These are phyloP conservation scores for Nakaseomyces delphensis DNA, from an alignment of 1,139 yeast species.

Conservation along the genomic window DNA sequence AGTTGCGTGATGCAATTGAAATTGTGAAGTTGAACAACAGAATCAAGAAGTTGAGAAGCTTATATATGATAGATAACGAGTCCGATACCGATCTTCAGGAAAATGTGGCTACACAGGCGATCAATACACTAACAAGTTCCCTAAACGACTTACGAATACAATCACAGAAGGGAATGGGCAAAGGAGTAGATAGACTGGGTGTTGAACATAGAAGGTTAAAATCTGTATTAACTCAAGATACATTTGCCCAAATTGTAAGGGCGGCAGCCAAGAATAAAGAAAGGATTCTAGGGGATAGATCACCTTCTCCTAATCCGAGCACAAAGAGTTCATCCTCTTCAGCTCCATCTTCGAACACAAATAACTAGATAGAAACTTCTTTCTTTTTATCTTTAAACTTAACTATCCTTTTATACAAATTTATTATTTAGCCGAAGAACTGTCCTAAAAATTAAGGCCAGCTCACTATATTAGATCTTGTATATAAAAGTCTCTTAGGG, in stretches of 20 bases:
- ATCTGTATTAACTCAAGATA: conserved; percentile 36
- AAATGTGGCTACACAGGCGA: conserved; percentile 12
- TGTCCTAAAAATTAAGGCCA: too few species aligned
- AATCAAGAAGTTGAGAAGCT: conserved; percentile 53
- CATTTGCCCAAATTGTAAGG: conserved; percentile 66
- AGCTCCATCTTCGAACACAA: neutral
- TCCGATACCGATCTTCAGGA: conserved; percentile 34
- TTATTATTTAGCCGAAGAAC: too few species aligned
- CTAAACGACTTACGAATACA: conserved; percentile 15
- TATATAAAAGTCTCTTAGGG: too few species aligned
- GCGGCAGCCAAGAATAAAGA: conserved; percentile 66
- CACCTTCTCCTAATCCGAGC: conserved; percentile 4
- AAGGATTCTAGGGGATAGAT: conserved; percentile 20
- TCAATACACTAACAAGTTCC: conserved; percentile 14
- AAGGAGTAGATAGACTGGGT: conserved; percentile 5
- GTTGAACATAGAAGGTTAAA: conserved; percentile 20
- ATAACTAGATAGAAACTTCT: too few species aligned
- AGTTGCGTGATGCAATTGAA: conserved; percentile 79
- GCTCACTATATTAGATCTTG: too few species aligned
- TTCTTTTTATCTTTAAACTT: too few species aligned
- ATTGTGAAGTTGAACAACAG: conserved; percentile 68
- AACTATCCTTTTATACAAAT: too few species aligned
- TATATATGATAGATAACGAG: conserved; percentile 36
- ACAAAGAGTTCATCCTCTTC: neutral
- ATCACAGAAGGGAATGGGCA: conserved; percentile 4